These are phyloP conservation scores for Cordyceps militaris DNA, from an alignment of 2,329 filamentous ascomycete species.

Conservation along the genomic window DNA sequence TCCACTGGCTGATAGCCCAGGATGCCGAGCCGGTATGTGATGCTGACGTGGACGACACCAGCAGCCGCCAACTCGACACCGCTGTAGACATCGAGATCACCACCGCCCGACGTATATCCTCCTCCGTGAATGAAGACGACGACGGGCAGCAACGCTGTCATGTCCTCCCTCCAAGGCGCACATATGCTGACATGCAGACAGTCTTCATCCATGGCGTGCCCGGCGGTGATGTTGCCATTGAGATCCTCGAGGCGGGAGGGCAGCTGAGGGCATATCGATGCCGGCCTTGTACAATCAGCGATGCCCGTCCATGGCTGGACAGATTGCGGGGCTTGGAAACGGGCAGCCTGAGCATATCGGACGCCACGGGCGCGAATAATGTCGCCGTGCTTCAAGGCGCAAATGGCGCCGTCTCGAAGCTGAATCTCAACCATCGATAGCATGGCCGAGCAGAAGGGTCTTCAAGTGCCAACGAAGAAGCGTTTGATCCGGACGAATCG, in stretches of 20 bases:
- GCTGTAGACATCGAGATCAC: conserved; percentile 14
- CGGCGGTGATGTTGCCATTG: conserved; percentile 11
- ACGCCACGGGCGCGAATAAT: conserved; percentile 14
- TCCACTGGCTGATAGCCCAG: conserved; percentile 28
- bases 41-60: conserved; percentile 23
- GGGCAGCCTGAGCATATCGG: conserved; percentile 14
- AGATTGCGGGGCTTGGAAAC: conserved; percentile 14
- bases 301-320: conserved; percentile 4
- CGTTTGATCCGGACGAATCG: no score
- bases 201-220: conserved; percentile 14
- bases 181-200: conserved; percentile 15
- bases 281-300: conserved; percentile 14
- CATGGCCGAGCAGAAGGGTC: not conserved
- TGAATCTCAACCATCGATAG: conserved; percentile 18
- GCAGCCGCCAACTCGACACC: conserved; percentile 10
- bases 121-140: conserved; percentile 23
- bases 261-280: conserved; percentile 17
- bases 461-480: no score
- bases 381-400: not conserved
- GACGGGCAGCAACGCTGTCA: conserved; percentile 17
- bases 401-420: conserved; percentile 14
- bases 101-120: conserved; percentile 16
- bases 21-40: conserved; percentile 29
- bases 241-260: conserved; percentile 14
- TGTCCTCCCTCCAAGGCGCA: not conserved